Evolutionary conservation across 345 rosid species (phyloP), one percentile per base, ranked within the genome.

Genomic region (Murraya paniculata): DNA sequence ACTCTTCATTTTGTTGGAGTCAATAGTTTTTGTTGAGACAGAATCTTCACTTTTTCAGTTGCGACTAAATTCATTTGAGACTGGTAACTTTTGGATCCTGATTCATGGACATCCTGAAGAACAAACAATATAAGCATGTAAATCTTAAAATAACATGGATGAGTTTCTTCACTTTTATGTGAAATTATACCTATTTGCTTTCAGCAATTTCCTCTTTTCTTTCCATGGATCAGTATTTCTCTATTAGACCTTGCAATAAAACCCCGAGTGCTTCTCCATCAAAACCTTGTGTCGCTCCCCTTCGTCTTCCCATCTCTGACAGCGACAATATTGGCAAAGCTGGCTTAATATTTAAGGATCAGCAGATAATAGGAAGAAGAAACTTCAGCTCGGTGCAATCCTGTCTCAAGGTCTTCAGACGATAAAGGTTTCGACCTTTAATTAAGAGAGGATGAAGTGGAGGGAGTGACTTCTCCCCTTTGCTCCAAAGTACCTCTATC

Each of bases 401-500:
- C 91, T 91, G 91, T 80, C 94, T 87, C 83, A 83, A 60, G 67
- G 89, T 91, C 71, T 80, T 62, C 53, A 86, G 68, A 50, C 91
- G 77, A 71, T 88, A 91, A 36, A 91, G 84, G 68, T 91, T 91
- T 65, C 90, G 86, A 72, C 94, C 94, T 78, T 91, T 91, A 58
- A 91, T 82, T 57, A 89, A 81, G 35, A 91, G 83, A 18, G 91
- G 92, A 77, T 79, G 87, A 82, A 91, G 91, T 53, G 92, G 90
- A 69, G 88, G 84, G 65, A 84, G 79, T 64, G 91, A 87, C 65
- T 85, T 91, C 71, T 81, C 85, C 77, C 94, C 92, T 84, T 81
- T 87, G 84, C 91, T 87, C 94, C 92, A 91, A 6, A 91, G 88
- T 74, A 91, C 92, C 78, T 91, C 94, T 72, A 91, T 78, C 91